phyloP scores from a whole-genome alignment of 1,284 basidiomycete genomes.

The Coniferiporia sulphurascens region DNA sequence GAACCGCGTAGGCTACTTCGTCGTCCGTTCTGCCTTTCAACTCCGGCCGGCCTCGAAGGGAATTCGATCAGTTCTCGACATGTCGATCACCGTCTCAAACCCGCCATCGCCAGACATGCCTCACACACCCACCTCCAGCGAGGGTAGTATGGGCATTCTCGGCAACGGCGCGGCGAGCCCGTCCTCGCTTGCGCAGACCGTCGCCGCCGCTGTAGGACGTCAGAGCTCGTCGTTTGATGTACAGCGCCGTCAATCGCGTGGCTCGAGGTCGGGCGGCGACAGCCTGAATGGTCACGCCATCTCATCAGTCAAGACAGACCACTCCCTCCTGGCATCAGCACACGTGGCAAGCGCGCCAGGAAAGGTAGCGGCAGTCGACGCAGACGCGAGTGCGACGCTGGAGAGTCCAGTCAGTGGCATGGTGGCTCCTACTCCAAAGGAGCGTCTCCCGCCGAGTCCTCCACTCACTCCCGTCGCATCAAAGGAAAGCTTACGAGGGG shows the following conservation, averaged over 20 bases:
- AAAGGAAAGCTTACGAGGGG: slow-evolving; percentile 9
- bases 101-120: slow-evolving; percentile 1
- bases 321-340: background rate
- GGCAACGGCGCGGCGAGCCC: background rate
- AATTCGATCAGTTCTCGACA: background rate
- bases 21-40: background rate
- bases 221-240: slow-evolving; percentile 4
- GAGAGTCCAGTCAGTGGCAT: background rate
- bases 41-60: background rate
- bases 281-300: background rate
- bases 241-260: slow-evolving; percentile 3
- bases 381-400: background rate
- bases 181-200: background rate
- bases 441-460: slow-evolving; percentile 21
- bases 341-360: background rate
- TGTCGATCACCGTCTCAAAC: slow-evolving; percentile 1
- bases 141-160: background rate
- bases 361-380: background rate
- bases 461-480: slow-evolving; percentile 21
- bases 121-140: slow-evolving; percentile 6
- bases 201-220: background rate
- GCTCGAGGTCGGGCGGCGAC: background rate
- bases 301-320: background rate
- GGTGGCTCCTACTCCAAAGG: slow-evolving; percentile 11
- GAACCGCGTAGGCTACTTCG: no score